phyloP scores from a whole-genome alignment of 179 eudicot genomes.

The Silene vulgaris region DNA sequence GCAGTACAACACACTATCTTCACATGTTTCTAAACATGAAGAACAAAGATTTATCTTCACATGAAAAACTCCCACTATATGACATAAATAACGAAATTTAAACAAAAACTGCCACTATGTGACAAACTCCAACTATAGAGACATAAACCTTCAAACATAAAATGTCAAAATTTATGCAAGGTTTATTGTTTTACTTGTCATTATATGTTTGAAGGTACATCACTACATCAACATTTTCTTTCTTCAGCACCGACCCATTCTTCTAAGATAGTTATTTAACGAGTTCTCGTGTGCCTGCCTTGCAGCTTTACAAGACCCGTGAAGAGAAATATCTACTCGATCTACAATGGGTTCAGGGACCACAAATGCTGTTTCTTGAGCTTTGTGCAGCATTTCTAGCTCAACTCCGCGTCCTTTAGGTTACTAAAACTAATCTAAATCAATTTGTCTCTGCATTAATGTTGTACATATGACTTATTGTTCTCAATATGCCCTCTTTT shows the following conservation, averaged over 20 bases:
- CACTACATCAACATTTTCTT: not conserved
- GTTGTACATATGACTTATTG: not conserved
- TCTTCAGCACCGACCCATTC: not conserved
- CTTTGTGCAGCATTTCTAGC: conserved; percentile 87
- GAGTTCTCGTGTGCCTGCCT: not conserved
- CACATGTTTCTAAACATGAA: no score
- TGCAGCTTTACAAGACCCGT: conserved; percentile 77
- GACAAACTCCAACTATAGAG: no score
- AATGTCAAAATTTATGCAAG: not conserved
- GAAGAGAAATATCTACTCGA: conserved; percentile 88
- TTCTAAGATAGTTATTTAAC: not conserved
- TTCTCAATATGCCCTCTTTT: not conserved
- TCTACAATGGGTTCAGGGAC: conserved; percentile 77
- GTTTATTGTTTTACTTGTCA: not conserved
- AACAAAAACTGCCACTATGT: no score
- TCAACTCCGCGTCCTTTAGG: conserved; percentile 69
- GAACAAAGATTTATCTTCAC: no score
- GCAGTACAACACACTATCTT: no score
- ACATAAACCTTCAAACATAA: no score
- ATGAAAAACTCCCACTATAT: no score
- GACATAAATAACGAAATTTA: no score
- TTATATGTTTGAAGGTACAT: not conserved
- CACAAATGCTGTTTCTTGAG: conserved; percentile 82
- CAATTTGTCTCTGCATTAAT: not conserved
- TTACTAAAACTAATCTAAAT: not conserved